Conservation (phyloP, 225 moss, liverwort and hornwort genomes). For the Sphagnum contortum region DNA sequence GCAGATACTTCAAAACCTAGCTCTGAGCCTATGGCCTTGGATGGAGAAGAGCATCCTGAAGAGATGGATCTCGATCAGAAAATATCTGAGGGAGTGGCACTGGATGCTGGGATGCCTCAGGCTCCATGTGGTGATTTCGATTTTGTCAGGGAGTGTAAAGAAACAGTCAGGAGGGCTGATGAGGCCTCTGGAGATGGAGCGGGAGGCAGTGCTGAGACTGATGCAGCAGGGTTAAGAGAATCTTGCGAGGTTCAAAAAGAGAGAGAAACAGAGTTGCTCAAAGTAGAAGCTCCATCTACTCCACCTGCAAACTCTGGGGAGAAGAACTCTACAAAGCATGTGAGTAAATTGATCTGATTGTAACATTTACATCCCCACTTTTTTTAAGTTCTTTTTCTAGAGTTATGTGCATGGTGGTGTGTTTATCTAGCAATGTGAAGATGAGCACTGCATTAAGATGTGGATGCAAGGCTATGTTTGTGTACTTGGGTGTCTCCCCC, state of each 20-base stretch:
- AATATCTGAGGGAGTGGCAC: conserved; percentile 10
- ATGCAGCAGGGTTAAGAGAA: conserved; percentile 10
- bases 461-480: not conserved
- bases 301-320: conserved; percentile 47
- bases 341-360: conserved; percentile 8
- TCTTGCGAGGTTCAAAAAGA: too few species aligned
- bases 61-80: conserved; percentile 57
- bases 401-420: too few species aligned
- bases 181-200: conserved; percentile 8
- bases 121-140: not conserved
- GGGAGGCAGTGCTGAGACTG: conserved; percentile 17
- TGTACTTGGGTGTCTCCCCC: not conserved
- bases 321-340: conserved; percentile 30
- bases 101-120: conserved; percentile 6
- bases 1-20: conserved; percentile 1
- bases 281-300: conserved; percentile 43
- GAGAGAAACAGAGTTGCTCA: not conserved
- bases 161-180: conserved; percentile 15
- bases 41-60: conserved; percentile 23
- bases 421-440: too few species aligned
- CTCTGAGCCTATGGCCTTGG: conserved; percentile 36
- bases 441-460: too few species aligned
- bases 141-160: conserved; percentile 13
- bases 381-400: too few species aligned
- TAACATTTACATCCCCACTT: too few species aligned